These are phyloP conservation scores for Rhodotorula sp. DNA, from an alignment of 1,284 basidiomycete species.

Conservation along the genomic window DNA sequence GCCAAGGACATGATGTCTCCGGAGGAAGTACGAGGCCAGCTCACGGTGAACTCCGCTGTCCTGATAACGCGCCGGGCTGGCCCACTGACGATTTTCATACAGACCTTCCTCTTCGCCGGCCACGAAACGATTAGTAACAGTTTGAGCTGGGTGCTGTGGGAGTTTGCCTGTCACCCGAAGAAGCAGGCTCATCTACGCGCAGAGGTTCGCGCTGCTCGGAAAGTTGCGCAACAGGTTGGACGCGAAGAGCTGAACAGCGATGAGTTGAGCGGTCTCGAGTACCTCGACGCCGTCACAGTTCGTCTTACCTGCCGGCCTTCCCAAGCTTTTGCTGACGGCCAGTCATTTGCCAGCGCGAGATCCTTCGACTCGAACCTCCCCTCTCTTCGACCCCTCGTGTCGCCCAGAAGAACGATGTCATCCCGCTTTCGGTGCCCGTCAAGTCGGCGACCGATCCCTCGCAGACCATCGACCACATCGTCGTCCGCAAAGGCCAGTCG, in stretches of 20 bases:
- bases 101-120: slow-evolving; percentile 50
- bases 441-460: slow-evolving; percentile 38
- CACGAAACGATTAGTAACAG: slow-evolving; percentile 74
- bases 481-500: slow-evolving; percentile 60
- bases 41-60: slow-evolving; percentile 8
- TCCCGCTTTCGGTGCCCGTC: slow-evolving; percentile 69
- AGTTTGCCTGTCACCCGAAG: slow-evolving; percentile 58
- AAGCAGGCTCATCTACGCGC: slow-evolving; percentile 61
- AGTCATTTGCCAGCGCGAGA: slow-evolving; percentile 54
- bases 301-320: background rate
- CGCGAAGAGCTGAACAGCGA: slow-evolving; percentile 52
- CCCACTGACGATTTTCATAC: background rate
- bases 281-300: slow-evolving; percentile 69
- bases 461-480: slow-evolving; percentile 47
- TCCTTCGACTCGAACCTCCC: slow-evolving; percentile 70
- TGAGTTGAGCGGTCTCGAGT: slow-evolving; percentile 62
- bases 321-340: background rate
- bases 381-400: slow-evolving; percentile 69
- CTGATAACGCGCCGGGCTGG: background rate
- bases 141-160: slow-evolving; percentile 69
- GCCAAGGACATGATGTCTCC: slow-evolving; percentile 6
- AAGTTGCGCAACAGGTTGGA: background rate
- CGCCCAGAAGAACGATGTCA: slow-evolving; percentile 67
- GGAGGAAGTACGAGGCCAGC: slow-evolving; percentile 25
- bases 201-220: slow-evolving; percentile 56